These are phyloP conservation scores for Nitzschia inconspicua DNA, from an alignment of 108 stramenopile species.

Conservation along the genomic window DNA sequence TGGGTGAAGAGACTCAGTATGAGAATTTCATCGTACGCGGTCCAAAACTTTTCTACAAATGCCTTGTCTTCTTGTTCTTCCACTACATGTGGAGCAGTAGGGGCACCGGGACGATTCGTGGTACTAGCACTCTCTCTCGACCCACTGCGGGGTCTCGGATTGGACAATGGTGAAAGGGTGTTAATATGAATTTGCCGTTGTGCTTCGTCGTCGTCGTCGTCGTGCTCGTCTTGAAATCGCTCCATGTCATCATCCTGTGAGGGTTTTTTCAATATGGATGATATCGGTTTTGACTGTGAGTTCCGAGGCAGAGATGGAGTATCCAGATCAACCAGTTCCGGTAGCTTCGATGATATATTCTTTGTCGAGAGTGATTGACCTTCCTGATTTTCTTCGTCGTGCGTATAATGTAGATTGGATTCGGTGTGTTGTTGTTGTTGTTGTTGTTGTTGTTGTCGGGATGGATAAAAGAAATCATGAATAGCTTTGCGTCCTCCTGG, in stretches of 20 bases:
- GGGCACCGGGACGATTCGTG: neutral
- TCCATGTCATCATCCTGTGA: neutral
- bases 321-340: no score
- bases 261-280: neutral
- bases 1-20: constrained; percentile 71
- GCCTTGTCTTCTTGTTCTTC: constrained; percentile 37
- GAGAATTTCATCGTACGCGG: constrained; percentile 71
- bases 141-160: neutral
- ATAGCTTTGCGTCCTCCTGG: constrained; percentile 29
- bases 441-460: constrained; percentile 5
- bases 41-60: constrained; percentile 68
- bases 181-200: neutral
- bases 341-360: neutral
- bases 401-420: no score
- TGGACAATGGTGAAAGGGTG: neutral
- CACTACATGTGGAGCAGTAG: neutral
- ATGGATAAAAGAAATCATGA: constrained; percentile 46
- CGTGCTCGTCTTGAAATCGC: constrained; percentile 1
- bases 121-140: neutral
- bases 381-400: neutral
- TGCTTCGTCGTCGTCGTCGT: neutral
- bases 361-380: neutral
- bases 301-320: no score
- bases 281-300: neutral
- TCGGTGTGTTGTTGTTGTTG: neutral